Conservation (phyloP, 129 eudicot species). For the Centrapalus pauciflorus region DNA sequence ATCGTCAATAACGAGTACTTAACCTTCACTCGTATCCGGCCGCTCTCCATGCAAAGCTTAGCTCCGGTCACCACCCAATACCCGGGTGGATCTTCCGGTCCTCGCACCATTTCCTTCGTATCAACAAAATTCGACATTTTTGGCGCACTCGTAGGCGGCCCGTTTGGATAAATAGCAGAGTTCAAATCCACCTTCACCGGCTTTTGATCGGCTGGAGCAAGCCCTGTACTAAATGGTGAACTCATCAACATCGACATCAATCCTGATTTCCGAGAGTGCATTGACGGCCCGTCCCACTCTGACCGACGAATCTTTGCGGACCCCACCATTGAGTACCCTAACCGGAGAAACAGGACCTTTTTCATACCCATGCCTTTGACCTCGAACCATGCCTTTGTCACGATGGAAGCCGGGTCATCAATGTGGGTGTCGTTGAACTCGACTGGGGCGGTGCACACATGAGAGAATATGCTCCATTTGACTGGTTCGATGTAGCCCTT, state of each 20-base stretch:
- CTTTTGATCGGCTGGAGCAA: constrained; percentile 39
- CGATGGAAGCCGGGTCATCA: constrained; percentile 80
- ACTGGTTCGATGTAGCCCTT: constrained; percentile 73
- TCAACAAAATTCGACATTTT: constrained; percentile 74
- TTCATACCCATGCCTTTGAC: constrained; percentile 77
- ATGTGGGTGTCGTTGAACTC: constrained; percentile 55
- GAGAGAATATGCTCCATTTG: constrained; percentile 95
- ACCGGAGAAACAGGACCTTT: constrained; percentile 73
- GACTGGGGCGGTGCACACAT: constrained; percentile 81
- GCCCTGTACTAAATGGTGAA: constrained; percentile 60
- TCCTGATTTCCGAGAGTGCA: constrained; percentile 66
- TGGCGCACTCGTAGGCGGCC: constrained; percentile 75
- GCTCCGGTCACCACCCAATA: constrained; percentile 98
- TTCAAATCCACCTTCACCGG: constrained; percentile 69
- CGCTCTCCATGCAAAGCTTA: constrained; percentile 69
- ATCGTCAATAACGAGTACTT: constrained; percentile 76
- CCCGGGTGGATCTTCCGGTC: constrained; percentile 93
- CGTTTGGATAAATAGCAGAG: constrained; percentile 78
- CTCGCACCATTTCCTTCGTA: constrained; percentile 85
- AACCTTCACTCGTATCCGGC: constrained; percentile 68
- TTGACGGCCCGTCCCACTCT: constrained; percentile 82
- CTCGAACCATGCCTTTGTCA: constrained; percentile 94
- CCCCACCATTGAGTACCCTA: constrained; percentile 77
- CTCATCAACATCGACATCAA: constrained; percentile 73
- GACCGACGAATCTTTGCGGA: constrained; percentile 75